These are phyloP conservation scores for Wickerhamiella spandovensis DNA, from an alignment of 805 yeast species.

Conservation along the genomic window DNA sequence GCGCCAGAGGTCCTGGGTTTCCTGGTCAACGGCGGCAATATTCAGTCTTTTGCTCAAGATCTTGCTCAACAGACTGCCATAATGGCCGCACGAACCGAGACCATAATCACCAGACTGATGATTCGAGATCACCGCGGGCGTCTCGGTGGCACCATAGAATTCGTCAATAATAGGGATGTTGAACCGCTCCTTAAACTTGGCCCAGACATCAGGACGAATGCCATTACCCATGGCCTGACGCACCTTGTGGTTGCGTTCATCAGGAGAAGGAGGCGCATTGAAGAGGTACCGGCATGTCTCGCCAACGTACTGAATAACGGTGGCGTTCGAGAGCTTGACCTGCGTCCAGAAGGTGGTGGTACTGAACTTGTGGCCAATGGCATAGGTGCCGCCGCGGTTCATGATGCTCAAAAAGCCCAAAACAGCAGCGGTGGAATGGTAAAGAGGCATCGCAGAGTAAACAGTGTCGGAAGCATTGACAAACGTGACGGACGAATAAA, in stretches of 20 bases:
- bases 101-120: constrained; percentile 69
- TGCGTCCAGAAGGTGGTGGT: constrained; percentile 84
- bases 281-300: constrained; percentile 82
- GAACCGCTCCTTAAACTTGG: constrained; percentile 62
- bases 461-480: constrained; percentile 43
- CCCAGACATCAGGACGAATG: constrained; percentile 79
- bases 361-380: constrained; percentile 70
- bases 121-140: constrained; percentile 77
- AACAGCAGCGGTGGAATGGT: constrained; percentile 88
- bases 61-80: constrained; percentile 36
- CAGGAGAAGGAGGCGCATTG: constrained; percentile 48
- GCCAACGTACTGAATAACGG: constrained; percentile 86
- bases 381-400: constrained; percentile 58
- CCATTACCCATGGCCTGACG: constrained; percentile 83
- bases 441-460: constrained; percentile 88
- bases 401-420: constrained; percentile 65
- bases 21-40: constrained; percentile 66
- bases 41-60: constrained; percentile 38
- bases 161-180: constrained; percentile 68
- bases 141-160: constrained; percentile 87
- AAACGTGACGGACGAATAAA: constrained; percentile 59
- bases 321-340: constrained; percentile 53
- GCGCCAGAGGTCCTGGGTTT: constrained; percentile 56
- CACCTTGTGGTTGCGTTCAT: constrained; percentile 46
- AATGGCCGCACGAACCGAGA: constrained; percentile 77